Percentiles rank a stretch among this genome's conserved stretches.
Evolutionary conservation across 2,329 filamentous ascomycete species (phyloP).

Genomic region (Saccharata proteae): DNA sequence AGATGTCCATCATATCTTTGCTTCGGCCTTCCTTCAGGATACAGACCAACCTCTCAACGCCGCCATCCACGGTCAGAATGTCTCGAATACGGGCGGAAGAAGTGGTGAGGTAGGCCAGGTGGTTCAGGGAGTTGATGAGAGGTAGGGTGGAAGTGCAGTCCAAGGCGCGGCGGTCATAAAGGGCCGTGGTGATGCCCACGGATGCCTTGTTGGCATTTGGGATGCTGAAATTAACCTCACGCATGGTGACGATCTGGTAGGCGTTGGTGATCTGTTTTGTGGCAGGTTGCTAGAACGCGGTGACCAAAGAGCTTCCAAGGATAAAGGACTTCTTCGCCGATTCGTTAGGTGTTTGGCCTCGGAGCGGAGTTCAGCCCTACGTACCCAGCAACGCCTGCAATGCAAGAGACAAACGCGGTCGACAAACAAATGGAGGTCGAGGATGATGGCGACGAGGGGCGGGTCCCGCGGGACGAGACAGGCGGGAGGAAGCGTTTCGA

Average conservation of each 20-base stretch:
- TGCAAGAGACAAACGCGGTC: slow-evolving; percentile 8
- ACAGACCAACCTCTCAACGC: slow-evolving; percentile 90
- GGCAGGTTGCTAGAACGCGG: neutral
- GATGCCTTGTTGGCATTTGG: slow-evolving; percentile 99
- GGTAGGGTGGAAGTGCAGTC: slow-evolving; percentile 97
- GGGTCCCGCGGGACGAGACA: too few species aligned
- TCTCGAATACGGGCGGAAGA: slow-evolving; percentile 95
- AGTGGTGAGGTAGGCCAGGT: slow-evolving; percentile 95
- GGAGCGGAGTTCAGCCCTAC: neutral
- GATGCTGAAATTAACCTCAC: slow-evolving; percentile 99
- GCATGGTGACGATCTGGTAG: slow-evolving; percentile 54
- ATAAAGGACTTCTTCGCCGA: slow-evolving; percentile 14
- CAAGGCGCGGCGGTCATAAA: slow-evolving; percentile 93
- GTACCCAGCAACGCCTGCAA: slow-evolving; percentile 9
- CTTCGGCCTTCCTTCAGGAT: slow-evolving; percentile 95
- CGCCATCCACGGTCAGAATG: slow-evolving; percentile 96
- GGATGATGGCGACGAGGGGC: slow-evolving; percentile 3
- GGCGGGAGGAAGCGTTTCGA: neutral
- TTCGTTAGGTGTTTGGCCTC: slow-evolving; percentile 15
- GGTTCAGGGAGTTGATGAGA: slow-evolving; percentile 97
- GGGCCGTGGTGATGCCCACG: slow-evolving; percentile 93
- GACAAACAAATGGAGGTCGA: slow-evolving; percentile 5
- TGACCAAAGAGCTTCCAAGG: slow-evolving; percentile 7
- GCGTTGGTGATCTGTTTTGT: neutral
- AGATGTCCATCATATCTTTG: slow-evolving; percentile 99